Conservation (phyloP, 495 filamentous ascomycete genomes). For the Halenospora varia region DNA sequence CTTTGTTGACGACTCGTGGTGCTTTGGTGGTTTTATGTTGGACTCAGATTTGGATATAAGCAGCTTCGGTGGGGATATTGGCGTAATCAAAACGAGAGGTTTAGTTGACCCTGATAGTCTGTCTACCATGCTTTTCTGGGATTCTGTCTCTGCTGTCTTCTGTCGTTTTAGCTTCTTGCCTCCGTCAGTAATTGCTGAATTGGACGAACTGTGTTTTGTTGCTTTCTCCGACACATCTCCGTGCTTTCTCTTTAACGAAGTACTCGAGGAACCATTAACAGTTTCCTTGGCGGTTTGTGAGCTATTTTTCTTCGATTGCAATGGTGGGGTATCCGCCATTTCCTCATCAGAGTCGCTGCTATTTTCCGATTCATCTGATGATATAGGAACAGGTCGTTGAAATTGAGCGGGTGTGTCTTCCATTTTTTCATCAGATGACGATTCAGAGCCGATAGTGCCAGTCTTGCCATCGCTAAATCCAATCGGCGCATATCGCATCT, state of each 20-base stretch:
- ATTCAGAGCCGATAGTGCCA: slow-evolving; percentile 42
- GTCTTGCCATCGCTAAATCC: slow-evolving; percentile 42
- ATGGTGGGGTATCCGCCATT: slow-evolving; percentile 6
- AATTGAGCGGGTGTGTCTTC: slow-evolving; percentile 17
- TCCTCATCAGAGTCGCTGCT: slow-evolving; percentile 6
- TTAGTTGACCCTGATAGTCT: slow-evolving; percentile 14
- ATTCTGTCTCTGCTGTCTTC: slow-evolving; percentile 19
- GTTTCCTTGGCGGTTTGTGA: not conserved
- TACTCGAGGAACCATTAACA: not conserved
- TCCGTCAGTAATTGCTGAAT: slow-evolving; percentile 5
- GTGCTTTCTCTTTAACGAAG: slow-evolving; percentile 15
- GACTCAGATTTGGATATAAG: too few relatives aligned
- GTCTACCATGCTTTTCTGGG: slow-evolving; percentile 6
- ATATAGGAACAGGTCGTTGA: not conserved
- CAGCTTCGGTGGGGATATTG: too few relatives aligned
- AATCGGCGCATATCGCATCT: slow-evolving; percentile 56
- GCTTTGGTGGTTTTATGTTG: too few relatives aligned
- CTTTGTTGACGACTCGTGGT: too few relatives aligned
- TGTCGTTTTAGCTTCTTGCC: slow-evolving; percentile 18
- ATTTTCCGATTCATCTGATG: not conserved
- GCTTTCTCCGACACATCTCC: slow-evolving; percentile 2
- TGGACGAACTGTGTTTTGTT: slow-evolving; percentile 20
- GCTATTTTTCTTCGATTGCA: not conserved
- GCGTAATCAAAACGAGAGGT: not conserved
- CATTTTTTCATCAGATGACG: slow-evolving; percentile 39